These are phyloP conservation scores for Phylloporus arenicola DNA, from an alignment of 768 basidiomycete species.

Conservation along the genomic window DNA sequence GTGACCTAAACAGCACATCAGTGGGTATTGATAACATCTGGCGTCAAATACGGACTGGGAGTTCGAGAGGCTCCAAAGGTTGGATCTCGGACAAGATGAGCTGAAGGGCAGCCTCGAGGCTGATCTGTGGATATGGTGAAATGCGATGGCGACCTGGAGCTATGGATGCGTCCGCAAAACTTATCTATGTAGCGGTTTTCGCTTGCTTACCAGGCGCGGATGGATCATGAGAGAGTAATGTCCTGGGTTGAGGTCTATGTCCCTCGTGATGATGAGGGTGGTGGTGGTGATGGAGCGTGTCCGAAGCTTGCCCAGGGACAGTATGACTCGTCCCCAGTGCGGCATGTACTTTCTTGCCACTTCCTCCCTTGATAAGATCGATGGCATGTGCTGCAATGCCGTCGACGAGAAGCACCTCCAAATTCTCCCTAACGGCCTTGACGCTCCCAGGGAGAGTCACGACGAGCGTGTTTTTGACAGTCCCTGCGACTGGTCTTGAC, in stretches of 20 bases:
- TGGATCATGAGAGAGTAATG: conserved; percentile 63
- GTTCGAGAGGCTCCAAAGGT: conserved; percentile 35
- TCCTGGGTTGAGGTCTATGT: conserved; percentile 49
- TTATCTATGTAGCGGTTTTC: background rate
- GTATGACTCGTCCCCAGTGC: conserved; percentile 35
- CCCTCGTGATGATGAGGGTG: conserved; percentile 38
- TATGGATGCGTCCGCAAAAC: conserved; percentile 21
- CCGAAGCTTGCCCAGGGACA: conserved; percentile 1
- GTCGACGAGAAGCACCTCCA: conserved; percentile 53
- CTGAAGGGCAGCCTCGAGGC: conserved; percentile 58
- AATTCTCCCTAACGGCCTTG: conserved; percentile 78
- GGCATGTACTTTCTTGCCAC: conserved; percentile 55
- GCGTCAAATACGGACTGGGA: conserved; percentile 36
- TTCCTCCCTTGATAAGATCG: conserved; percentile 65
- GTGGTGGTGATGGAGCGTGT: conserved; percentile 25
- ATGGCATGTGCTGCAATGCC: conserved; percentile 66
- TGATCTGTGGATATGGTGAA: conserved; percentile 72
- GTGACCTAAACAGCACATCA: conserved; percentile 45
- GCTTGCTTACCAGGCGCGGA: conserved; percentile 52
- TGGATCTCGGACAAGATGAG: conserved; percentile 47
- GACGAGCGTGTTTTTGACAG: conserved; percentile 58
- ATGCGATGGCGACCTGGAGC: conserved; percentile 66
- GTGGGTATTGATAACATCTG: background rate
- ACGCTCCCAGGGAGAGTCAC: conserved; percentile 81
- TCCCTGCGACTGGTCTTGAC: conserved; percentile 79